Conservation (phyloP, 257 asterid genomes). For the Scutellaria baicalensis region DNA sequence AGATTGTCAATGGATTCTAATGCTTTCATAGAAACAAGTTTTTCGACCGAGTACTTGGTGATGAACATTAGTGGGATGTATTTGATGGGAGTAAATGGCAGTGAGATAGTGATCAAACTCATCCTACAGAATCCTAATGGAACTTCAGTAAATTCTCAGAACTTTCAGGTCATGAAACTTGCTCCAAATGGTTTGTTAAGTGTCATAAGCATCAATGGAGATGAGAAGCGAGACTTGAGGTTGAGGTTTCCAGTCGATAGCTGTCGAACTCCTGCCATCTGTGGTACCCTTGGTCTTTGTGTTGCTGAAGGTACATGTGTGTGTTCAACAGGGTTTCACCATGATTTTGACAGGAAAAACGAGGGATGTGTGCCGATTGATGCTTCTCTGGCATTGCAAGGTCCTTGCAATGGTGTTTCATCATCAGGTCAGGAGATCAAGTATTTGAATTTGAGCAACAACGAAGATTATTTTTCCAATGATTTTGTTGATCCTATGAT, state of each 20-base stretch:
- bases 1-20: constrained; percentile 33
- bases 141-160: background rate
- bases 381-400: background rate
- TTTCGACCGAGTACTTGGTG: constrained; percentile 27
- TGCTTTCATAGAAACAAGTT: constrained; percentile 18
- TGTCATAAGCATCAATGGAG: constrained; percentile 11
- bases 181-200: constrained; percentile 36
- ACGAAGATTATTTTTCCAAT: background rate
- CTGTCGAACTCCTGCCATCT: constrained; percentile 36
- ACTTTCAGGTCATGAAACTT: constrained; percentile 28
- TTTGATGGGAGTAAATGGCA: constrained; percentile 36
- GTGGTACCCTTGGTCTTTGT: constrained; percentile 2
- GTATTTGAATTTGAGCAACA: background rate
- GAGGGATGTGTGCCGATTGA: background rate
- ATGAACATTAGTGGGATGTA: constrained; percentile 46
- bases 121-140: constrained; percentile 13
- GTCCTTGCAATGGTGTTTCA: background rate
- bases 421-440: background rate
- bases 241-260: constrained; percentile 34
- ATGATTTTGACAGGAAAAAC: background rate
- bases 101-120: constrained; percentile 26
- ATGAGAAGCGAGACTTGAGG: constrained; percentile 14
- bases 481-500: background rate
- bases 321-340: background rate
- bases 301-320: background rate